A percentile compares a stretch with the other conserved stretches of the same genome.
phyloP scores from a whole-genome alignment of 2,329 filamentous ascomycete species.

The Verticillium isaacii region DNA sequence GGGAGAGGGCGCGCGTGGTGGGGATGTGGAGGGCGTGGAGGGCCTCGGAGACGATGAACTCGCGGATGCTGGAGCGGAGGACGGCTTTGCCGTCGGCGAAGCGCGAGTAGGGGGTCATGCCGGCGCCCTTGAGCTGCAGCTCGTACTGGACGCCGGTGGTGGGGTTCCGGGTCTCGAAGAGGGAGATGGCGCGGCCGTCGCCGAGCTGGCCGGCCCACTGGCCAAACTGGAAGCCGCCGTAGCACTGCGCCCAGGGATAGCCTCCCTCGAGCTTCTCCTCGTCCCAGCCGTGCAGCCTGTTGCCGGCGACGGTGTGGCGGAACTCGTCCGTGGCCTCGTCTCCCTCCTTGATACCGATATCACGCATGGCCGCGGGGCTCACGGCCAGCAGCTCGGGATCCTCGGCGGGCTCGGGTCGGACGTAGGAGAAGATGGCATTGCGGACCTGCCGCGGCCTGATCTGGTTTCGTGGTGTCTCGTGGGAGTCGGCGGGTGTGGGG shows the following conservation, averaged over 20 bases:
- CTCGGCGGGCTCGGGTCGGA: conserved; percentile 70
- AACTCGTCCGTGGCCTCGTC: conserved; percentile 73
- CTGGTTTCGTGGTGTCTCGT: conserved; percentile 70
- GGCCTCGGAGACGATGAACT: conserved; percentile 88
- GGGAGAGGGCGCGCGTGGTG: conserved; percentile 77
- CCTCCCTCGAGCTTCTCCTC: conserved; percentile 61
- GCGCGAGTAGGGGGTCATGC: conserved; percentile 87
- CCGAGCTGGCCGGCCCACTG: conserved; percentile 95
- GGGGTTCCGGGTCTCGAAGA: conserved; percentile 85
- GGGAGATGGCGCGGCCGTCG: conserved; percentile 87
- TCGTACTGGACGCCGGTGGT: conserved; percentile 72
- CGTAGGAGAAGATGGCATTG: conserved; percentile 83
- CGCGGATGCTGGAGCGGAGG: conserved; percentile 83
- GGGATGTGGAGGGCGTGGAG: conserved; percentile 83
- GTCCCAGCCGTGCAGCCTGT: conserved; percentile 75
- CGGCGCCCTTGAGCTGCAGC: conserved; percentile 90
- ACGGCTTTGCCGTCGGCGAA: conserved; percentile 97
- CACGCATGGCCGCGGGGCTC: conserved; percentile 71
- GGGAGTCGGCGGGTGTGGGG: conserved; percentile 75
- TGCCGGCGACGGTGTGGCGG: conserved; percentile 72
- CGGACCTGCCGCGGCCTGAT: conserved; percentile 81
- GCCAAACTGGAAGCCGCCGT: conserved; percentile 78
- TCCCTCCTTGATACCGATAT: conserved; percentile 68
- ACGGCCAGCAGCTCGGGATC: conserved; percentile 77
- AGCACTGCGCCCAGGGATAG: conserved; percentile 98